Conservation (phyloP, 2,329 filamentous ascomycete genomes). For the Didymella segeticola region DNA sequence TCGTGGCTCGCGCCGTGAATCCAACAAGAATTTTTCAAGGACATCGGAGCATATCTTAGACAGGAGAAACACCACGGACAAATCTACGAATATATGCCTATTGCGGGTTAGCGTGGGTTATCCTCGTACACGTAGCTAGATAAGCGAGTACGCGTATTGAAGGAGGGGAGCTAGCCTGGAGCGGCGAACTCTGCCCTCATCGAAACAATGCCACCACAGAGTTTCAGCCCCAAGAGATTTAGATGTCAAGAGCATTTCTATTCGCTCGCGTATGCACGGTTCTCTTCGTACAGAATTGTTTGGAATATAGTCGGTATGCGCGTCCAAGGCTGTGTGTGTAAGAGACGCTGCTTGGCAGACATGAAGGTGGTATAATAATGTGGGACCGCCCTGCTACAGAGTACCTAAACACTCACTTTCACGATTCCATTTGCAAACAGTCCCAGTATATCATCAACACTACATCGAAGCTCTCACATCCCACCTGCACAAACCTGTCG, state of each 20-base stretch:
- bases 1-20: no score
- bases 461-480: no score
- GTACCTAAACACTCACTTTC: neutral
- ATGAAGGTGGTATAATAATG: neutral
- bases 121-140: neutral
- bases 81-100: no score
- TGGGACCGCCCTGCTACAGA: neutral
- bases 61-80: no score
- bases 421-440: neutral
- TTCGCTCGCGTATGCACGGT: slow-evolving; percentile 6
- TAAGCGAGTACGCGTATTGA: slow-evolving; percentile 8
- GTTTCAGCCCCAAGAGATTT: neutral
- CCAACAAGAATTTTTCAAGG: no score
- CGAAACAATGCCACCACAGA: neutral
- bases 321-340: neutral
- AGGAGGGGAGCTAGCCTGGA: neutral
- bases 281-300: neutral
- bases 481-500: neutral
- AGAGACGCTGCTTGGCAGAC: neutral
- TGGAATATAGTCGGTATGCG: neutral
- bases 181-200: neutral
- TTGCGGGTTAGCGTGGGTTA: no score
- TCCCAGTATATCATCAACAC: neutral
- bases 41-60: no score
- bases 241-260: neutral